Base-by-base conservation (phyloP, 345 rosid species). In the Anastatica hierochuntica region DNA sequence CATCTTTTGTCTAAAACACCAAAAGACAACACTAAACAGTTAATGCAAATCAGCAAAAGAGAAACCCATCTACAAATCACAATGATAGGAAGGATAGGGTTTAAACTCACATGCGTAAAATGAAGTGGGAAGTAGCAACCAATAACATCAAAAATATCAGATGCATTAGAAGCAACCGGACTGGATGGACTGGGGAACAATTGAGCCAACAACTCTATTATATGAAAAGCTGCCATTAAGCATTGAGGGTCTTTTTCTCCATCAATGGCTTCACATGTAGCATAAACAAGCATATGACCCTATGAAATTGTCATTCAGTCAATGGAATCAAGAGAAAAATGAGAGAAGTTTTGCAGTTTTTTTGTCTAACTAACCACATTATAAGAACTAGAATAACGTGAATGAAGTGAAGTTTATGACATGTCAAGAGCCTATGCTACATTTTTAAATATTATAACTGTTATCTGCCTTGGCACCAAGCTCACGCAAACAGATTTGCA, bases 181-280 rank as follows among this genome's bases (percentile, higher is more conserved):
- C 85, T 84, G 60, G 57, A 63, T 27, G 90, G 73, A 71, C 79
- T 84, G 15, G 95, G 81, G 70, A 79, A 82, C 48, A 79, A 58
- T 60, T 24, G 75, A 39, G 69, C 79, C 71, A 78, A 63, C 60
- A 78, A 56, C 79, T 83, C 83, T 36, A 88, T 69, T 63, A 88
- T 79, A 71, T 77, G 84, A 77, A 90, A 90, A 49, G 84, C 75
- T 45, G 80, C 71, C 71, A 82, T 49, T 74, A 88, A 68, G 70
- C 98, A 90, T 14, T 76, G 78, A 31, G 98, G 98, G 76, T 90
- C 96, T 70, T 78, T 87, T 75, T 90, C 98, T 59, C 73, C 88
- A 53, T 84, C 96, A 49, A 88, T 59, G 68, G 84, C 83, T 79
- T 79, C 90, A 51, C 83, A 78, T 49, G 77, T 53, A 56, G 80